Conservation (phyloP, 306 rosid genomes). For the Lagenaria siceraria region DNA sequence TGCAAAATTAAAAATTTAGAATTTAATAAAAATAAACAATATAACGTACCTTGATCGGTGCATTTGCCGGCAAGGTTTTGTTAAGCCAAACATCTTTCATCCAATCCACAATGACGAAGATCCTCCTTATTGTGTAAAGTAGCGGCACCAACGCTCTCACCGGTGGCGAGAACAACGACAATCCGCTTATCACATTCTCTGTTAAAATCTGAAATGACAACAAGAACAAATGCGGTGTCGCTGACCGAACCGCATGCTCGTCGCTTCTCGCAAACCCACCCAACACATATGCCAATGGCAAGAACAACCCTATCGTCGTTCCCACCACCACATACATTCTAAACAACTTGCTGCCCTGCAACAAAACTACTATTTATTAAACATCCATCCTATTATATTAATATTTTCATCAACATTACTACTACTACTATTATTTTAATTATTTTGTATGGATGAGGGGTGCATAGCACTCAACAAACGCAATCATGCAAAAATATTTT, state of each 20-base stretch:
- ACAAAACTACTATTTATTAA: background rate
- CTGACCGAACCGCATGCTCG: slow-evolving; percentile 66
- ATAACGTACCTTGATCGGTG: slow-evolving; percentile 38
- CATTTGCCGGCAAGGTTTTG: slow-evolving; percentile 55
- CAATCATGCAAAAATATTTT: too few species aligned
- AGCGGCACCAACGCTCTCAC: slow-evolving; percentile 69
- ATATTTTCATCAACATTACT: too few species aligned
- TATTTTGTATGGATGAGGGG: too few species aligned
- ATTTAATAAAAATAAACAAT: background rate
- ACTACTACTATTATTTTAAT: too few species aligned
- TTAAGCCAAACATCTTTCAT: slow-evolving; percentile 50
- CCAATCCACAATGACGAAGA: slow-evolving; percentile 74
- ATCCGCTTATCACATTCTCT: slow-evolving; percentile 56
- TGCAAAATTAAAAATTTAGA: background rate
- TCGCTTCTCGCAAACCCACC: slow-evolving; percentile 91
- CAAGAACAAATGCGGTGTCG: slow-evolving; percentile 69
- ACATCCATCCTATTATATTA: background rate
- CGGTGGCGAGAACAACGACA: slow-evolving; percentile 69
- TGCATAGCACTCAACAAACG: too few species aligned
- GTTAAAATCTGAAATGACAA: slow-evolving; percentile 64
- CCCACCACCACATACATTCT: slow-evolving; percentile 53
- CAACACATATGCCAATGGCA: slow-evolving; percentile 67
- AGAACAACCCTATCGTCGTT: slow-evolving; percentile 54
- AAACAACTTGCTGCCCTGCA: slow-evolving; percentile 37
- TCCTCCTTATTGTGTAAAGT: slow-evolving; percentile 57